Evolutionary conservation across 2,329 filamentous ascomycete genomes (phyloP).

Genomic region (Fusarium luffae): DNA sequence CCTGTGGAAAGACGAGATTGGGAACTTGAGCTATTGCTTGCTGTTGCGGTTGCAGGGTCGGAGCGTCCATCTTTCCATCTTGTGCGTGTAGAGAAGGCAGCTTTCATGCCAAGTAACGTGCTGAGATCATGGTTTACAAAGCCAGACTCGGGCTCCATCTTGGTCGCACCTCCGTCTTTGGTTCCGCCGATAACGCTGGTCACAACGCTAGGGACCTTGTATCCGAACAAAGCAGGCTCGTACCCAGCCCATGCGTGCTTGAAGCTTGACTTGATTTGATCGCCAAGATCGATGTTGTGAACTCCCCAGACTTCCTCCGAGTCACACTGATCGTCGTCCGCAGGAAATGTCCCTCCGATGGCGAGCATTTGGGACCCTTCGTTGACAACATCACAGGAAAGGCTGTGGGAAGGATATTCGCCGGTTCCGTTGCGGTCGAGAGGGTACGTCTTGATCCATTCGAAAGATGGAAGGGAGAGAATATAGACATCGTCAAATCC

Average conservation of each 20-base stretch:
- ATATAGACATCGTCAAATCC: slow-evolving; percentile 6
- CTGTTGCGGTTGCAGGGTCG: not conserved
- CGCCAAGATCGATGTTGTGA: not conserved
- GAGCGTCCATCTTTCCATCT: not conserved
- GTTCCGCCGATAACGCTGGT: not conserved
- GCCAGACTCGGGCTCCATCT: not conserved
- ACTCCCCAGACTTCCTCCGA: slow-evolving; percentile 1
- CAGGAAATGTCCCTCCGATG: not conserved
- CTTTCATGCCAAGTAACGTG: not conserved
- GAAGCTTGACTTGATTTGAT: not conserved
- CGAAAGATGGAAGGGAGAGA: not conserved
- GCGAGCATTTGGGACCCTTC: slow-evolving; percentile 2
- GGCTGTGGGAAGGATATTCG: slow-evolving; percentile 1
- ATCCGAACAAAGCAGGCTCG: not conserved
- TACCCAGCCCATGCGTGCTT: slow-evolving; percentile 9
- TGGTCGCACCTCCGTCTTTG: not conserved
- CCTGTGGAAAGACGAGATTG: not conserved
- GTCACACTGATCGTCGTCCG: not conserved
- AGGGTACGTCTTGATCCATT: slow-evolving; percentile 9
- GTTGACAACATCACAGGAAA: slow-evolving; percentile 1
- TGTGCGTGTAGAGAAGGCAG: not conserved
- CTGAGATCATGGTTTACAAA: not conserved
- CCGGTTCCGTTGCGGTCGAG: slow-evolving; percentile 6
- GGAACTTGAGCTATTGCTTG: not conserved
- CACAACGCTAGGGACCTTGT: not conserved